Evolutionary conservation across 2,329 filamentous ascomycete species (phyloP).

Genomic region (Aphanocladium album): DNA sequence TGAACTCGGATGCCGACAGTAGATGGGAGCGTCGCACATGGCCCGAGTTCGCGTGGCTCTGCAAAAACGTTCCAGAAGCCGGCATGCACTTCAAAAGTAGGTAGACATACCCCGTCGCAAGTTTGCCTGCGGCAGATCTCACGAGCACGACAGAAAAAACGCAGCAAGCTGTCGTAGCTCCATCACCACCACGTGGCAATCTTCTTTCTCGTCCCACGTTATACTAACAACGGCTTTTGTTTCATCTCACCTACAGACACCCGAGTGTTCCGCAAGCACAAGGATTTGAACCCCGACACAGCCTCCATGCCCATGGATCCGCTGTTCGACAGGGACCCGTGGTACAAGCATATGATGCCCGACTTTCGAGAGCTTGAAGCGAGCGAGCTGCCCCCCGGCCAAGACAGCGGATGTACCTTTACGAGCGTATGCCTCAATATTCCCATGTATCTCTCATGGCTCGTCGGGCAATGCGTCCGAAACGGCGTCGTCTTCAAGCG

Average conservation of each 20-base stretch:
- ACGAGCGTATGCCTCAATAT: constrained; percentile 90
- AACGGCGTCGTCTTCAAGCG: constrained; percentile 66
- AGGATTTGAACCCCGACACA: constrained; percentile 45
- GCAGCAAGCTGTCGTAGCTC: neutral
- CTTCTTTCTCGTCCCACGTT: neutral
- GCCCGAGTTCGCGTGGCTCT: constrained; percentile 56
- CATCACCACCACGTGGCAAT: neutral
- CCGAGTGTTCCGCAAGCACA: constrained; percentile 50
- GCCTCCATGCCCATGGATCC: constrained; percentile 55
- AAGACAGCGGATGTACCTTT: constrained; percentile 70
- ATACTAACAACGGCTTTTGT: constrained; percentile 13
- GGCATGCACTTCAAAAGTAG: constrained; percentile 74
- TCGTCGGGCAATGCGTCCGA: constrained; percentile 72
- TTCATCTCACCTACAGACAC: constrained; percentile 33
- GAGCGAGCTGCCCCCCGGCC: constrained; percentile 55
- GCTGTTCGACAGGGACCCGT: constrained; percentile 60
- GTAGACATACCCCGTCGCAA: constrained; percentile 10
- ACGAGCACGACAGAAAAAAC: neutral
- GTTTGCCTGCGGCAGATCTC: neutral
- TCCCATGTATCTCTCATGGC: constrained; percentile 79
- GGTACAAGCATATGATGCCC: constrained; percentile 67
- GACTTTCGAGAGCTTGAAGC: constrained; percentile 61
- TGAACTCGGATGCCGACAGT: constrained; percentile 38
- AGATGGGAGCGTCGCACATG: constrained; percentile 61
- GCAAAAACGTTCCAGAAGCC: constrained; percentile 64